Base-by-base conservation (phyloP, 1,284 basidiomycete genomes). In the Austroboletus niveus region DNA sequence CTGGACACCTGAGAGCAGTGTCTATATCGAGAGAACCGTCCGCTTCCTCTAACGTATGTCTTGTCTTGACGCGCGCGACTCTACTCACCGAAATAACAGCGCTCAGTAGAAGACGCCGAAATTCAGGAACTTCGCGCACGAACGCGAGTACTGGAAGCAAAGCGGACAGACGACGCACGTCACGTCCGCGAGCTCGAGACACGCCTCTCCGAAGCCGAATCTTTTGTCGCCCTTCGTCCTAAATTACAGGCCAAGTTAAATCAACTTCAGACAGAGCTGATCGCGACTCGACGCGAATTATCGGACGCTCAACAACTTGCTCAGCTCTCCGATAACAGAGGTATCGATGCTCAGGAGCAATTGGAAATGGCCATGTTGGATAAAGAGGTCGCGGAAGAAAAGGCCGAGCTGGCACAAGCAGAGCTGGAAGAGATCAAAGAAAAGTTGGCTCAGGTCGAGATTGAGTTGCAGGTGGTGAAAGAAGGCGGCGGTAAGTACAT, bases 371-470 rank as follows among this genome's bases (percentile, higher is more conserved):
- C 86, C 4, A 92, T 93, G 76, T 72, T 99, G 57, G 97, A 99
- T 69, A 94, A 94, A 69, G 97, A 99, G 69, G 87, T 99, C 48
- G 96, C 96, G 0, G 97, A 99, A 68, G 96, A 98, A 69, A 85
- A 86, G 58, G 87, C 91, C 0, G 96, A 98, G 67, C 69, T 83
- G 1, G 85, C 87, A 0, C 87, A 93, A 66, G 69, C 76, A 0
- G 92, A 95, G 60, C 62, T 94, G 30, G 89, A 89, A 56, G 85
- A 85, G 40, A 67, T 88, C 48, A 88, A 80, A 57, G 94, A 97
- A 69, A 81, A 78, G 59, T 60, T 92, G 29, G 89, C 89, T n/a
- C 82, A 90, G 50, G 64, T 91, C 38, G 87, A 97, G 65, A 82
- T 97, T 20, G 95, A 98, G 67, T 73, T 95, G 40, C 84, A 85